phyloP scores from a whole-genome alignment of 2,329 filamentous ascomycete species.

The Didymella lethalis region DNA sequence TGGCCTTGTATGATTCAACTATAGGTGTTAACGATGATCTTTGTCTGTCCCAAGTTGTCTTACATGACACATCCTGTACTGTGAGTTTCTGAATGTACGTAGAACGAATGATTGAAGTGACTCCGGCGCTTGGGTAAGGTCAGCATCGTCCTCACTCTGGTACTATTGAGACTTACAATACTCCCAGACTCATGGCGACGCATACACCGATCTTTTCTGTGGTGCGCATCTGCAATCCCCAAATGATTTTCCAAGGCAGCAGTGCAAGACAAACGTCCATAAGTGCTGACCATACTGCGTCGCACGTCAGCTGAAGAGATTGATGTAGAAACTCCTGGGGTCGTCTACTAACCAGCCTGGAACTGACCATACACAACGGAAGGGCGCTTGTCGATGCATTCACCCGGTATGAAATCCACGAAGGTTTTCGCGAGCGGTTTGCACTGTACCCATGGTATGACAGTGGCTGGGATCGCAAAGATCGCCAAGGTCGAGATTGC shows the following conservation, averaged over 20 bases:
- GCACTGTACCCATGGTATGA: constrained; percentile 19
- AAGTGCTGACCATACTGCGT: constrained; percentile 23
- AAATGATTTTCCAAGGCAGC: constrained; percentile 21
- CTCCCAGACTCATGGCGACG: constrained; percentile 23
- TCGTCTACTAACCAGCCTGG: constrained; percentile 14
- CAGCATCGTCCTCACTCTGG: constrained; percentile 3
- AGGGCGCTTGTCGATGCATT: constrained; percentile 16
- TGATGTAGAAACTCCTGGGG: not conserved
- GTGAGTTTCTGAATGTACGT: constrained; percentile 21
- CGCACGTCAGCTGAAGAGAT: constrained; percentile 5
- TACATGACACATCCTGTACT: constrained; percentile 24
- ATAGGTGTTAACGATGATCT: constrained; percentile 9
- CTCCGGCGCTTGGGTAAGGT: constrained; percentile 19
- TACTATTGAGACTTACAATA: constrained; percentile 12
- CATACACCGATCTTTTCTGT: constrained; percentile 25
- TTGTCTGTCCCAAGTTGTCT: not conserved
- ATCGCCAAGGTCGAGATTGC: constrained; percentile 15
- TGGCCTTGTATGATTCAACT: constrained; percentile 22
- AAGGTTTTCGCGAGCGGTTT: constrained; percentile 20
- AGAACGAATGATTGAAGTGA: constrained; percentile 18
- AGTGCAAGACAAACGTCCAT: constrained; percentile 24
- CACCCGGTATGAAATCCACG: constrained; percentile 15
- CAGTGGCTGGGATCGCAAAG: constrained; percentile 14
- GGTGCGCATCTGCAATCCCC: constrained; percentile 21
- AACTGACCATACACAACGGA: constrained; percentile 16